Evolutionary conservation across 345 rosid genomes (phyloP).

Genomic region (Euphorbia tirucalli): DNA sequence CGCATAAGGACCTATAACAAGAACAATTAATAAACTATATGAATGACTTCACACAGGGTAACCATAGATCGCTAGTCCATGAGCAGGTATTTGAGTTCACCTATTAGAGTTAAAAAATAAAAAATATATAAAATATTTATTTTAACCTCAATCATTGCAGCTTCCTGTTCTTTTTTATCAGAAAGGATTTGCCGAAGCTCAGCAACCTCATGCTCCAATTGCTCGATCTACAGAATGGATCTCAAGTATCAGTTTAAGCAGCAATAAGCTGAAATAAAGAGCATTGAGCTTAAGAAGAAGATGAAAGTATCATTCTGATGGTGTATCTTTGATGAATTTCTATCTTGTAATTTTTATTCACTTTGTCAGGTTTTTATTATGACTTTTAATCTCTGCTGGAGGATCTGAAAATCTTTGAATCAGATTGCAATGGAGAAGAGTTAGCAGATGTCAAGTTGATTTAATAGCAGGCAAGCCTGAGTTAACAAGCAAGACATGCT

Average conservation of each 20-base stretch:
- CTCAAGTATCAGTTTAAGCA: conserved; percentile 17
- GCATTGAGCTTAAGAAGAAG: conserved; percentile 9
- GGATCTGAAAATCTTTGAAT: background rate
- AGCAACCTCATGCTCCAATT: conserved; percentile 60
- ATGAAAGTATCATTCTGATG: background rate
- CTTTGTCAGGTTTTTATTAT: background rate
- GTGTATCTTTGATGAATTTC: background rate
- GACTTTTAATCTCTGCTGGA: background rate
- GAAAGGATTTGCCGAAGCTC: conserved; percentile 56
- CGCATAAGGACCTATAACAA: conserved; percentile 65
- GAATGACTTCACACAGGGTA: conserved; percentile 2
- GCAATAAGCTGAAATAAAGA: conserved; percentile 16
- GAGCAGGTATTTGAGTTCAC: background rate
- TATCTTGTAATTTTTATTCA: background rate
- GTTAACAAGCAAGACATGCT: background rate
- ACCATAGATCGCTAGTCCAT: conserved; percentile 6
- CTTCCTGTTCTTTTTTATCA: conserved; percentile 87
- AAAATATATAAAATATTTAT: background rate
- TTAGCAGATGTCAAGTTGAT: background rate
- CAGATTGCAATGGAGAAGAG: background rate
- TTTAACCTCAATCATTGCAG: conserved; percentile 69
- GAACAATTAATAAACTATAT: conserved; percentile 8
- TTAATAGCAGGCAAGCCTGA: background rate
- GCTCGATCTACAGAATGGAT: conserved; percentile 56
- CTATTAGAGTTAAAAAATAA: background rate